phyloP scores from a whole-genome alignment of 164 flowering plant genomes.

The Taxillus chinensis region DNA sequence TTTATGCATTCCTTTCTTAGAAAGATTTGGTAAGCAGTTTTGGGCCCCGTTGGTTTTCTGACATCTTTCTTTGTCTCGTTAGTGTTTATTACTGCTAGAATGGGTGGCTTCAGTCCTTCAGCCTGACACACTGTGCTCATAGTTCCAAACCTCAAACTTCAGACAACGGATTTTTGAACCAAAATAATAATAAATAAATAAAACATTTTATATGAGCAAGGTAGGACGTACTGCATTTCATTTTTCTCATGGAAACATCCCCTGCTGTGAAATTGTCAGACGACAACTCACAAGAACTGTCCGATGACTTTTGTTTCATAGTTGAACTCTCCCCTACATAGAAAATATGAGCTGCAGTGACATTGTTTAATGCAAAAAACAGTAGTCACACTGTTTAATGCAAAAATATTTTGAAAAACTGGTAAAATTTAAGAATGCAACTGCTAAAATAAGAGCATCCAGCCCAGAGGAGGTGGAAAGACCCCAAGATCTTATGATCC shows the following conservation, averaged over 20 bases:
- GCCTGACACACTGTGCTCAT: constrained; percentile 1
- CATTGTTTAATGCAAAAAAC: no score
- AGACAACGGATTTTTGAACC: not conserved
- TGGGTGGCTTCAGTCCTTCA: not conserved
- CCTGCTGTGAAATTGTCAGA: not conserved
- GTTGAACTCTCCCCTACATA: not conserved
- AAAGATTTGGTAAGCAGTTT: constrained; percentile 27
- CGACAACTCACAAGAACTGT: not conserved
- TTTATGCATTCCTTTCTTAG: constrained; percentile 19
- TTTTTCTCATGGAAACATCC: not conserved
- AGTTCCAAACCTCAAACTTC: constrained; percentile 9
- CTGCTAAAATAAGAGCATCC: no score
- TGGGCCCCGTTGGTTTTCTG: constrained; percentile 14
- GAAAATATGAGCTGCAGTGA: not conserved
- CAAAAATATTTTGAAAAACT: no score
- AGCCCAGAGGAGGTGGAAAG: not conserved
- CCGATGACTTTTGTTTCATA: not conserved
- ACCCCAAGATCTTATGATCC: no score
- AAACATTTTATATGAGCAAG: not conserved
- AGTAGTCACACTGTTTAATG: no score
- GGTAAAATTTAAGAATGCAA: no score
- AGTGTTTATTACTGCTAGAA: constrained; percentile 3
- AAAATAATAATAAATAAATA: not conserved
- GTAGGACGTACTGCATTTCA: not conserved
- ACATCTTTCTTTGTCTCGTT: constrained; percentile 12